Conservation (phyloP, 192 early-diverging fungal species). For the Chytriomyces sp. region DNA sequence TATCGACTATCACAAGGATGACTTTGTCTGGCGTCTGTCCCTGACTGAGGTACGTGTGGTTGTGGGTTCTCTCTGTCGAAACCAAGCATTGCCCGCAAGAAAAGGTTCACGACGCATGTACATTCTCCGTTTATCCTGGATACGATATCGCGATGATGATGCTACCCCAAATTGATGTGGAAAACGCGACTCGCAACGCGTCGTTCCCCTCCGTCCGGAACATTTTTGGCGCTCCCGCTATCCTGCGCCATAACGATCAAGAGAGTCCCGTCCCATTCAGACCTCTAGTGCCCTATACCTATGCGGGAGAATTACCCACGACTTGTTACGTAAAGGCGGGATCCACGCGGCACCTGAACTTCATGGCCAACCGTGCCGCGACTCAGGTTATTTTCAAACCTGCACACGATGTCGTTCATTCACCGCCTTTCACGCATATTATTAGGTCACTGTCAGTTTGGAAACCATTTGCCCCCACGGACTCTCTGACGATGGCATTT, state of each 20-base stretch:
- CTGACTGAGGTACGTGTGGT: constrained; percentile 33
- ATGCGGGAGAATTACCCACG: constrained; percentile 56
- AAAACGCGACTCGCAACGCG: not conserved
- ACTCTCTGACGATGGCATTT: constrained; percentile 37
- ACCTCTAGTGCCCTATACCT: constrained; percentile 61
- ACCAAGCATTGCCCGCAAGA: too few relatives aligned
- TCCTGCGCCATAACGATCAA: constrained; percentile 57
- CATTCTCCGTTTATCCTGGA: constrained; percentile 61
- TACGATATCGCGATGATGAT: constrained; percentile 54
- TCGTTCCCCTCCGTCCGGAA: constrained; percentile 23
- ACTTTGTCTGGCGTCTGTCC: constrained; percentile 61
- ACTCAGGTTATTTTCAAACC: constrained; percentile 5
- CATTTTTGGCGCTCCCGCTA: constrained; percentile 38
- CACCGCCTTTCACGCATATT: not conserved
- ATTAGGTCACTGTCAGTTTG: constrained; percentile 35
- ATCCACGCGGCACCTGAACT: constrained; percentile 39
- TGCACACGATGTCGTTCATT: not conserved
- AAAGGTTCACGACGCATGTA: constrained; percentile 41
- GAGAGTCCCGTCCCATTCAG: constrained; percentile 51
- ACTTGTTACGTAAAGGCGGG: constrained; percentile 33
- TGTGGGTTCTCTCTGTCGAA: not conserved
- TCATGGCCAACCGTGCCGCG: constrained; percentile 44
- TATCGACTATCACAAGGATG: constrained; percentile 47
- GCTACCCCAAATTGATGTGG: constrained; percentile 28
- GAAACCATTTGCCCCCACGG: constrained; percentile 52